phyloP scores from a whole-genome alignment of 176 grass and related monocot species.

The Aegilops longissima region DNA sequence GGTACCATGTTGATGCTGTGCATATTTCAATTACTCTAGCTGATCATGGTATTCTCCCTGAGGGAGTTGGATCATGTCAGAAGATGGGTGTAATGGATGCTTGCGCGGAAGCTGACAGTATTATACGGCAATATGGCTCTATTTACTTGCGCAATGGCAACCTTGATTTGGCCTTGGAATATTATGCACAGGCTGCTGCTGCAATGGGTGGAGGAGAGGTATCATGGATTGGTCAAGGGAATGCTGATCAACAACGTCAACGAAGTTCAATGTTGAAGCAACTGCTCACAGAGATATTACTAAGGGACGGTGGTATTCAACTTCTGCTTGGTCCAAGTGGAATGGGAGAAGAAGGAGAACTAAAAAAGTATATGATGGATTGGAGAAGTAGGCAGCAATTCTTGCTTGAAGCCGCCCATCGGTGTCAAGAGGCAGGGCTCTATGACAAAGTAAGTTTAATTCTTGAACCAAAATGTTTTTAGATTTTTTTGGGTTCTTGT shows the following conservation, averaged over 20 bases:
- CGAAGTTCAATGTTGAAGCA: slow-evolving; percentile 88
- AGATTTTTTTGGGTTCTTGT: not conserved
- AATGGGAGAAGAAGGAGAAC: slow-evolving; percentile 85
- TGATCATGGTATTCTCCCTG: slow-evolving; percentile 74
- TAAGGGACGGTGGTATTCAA: slow-evolving; percentile 79
- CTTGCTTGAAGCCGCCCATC: slow-evolving; percentile 84
- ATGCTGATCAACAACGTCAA: slow-evolving; percentile 73
- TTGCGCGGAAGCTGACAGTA: slow-evolving; percentile 79
- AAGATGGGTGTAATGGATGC: slow-evolving; percentile 94
- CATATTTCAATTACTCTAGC: slow-evolving; percentile 89
- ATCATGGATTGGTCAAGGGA: slow-evolving; percentile 67
- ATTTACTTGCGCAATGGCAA: slow-evolving; percentile 79
- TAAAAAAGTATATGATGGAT: slow-evolving; percentile 92
- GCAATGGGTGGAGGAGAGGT: slow-evolving; percentile 87
- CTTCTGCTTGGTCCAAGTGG: slow-evolving; percentile 92
- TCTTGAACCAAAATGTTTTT: not conserved
- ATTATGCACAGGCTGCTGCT: slow-evolving; percentile 90
- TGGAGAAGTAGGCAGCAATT: slow-evolving; percentile 73
- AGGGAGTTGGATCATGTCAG: slow-evolving; percentile 59
- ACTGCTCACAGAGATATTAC: slow-evolving; percentile 84
- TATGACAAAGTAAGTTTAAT: slow-evolving; percentile 79
- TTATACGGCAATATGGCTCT: slow-evolving; percentile 89
- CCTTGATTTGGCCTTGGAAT: slow-evolving; percentile 82
- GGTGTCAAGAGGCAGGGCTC: slow-evolving; percentile 86
- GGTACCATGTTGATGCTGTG: slow-evolving; percentile 89